These are phyloP conservation scores for Penicillium paxilli DNA, from an alignment of 495 filamentous ascomycete genomes.

Conservation along the genomic window DNA sequence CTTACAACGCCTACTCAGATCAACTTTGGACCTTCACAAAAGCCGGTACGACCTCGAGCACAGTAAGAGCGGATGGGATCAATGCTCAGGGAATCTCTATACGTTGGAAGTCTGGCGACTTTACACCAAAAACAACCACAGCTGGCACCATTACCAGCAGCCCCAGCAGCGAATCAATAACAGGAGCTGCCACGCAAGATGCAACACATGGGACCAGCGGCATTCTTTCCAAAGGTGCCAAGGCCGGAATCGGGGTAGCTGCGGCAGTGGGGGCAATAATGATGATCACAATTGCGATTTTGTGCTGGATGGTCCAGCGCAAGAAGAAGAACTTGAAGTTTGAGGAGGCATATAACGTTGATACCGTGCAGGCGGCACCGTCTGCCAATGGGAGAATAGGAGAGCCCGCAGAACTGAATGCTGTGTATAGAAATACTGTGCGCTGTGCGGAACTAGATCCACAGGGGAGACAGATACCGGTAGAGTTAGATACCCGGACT, in stretches of 20 bases:
- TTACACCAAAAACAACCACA: neutral
- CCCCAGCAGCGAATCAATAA: neutral
- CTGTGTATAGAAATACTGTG: neutral
- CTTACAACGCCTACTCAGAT: neutral
- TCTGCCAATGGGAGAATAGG: neutral
- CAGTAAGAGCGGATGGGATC: neutral
- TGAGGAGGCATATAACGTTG: neutral
- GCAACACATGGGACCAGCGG: neutral
- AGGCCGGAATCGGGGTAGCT: neutral
- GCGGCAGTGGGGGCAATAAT: neutral
- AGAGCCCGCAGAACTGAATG: neutral
- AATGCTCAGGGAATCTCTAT: slow-evolving; percentile 1
- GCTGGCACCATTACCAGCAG: neutral
- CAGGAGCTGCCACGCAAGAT: neutral
- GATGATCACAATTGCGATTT: neutral
- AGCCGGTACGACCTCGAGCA: neutral
- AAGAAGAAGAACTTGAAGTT: neutral
- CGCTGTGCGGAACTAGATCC: neutral
- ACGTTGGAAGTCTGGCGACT: neutral
- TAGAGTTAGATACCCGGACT: neutral
- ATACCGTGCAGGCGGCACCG: too few species aligned
- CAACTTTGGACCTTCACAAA: slow-evolving; percentile 4
- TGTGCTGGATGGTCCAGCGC: neutral
- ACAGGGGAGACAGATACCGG: neutral
- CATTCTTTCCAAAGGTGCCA: neutral